Base-by-base conservation (phyloP, 75 land plant genomes). In the Picea sitchensis region DNA sequence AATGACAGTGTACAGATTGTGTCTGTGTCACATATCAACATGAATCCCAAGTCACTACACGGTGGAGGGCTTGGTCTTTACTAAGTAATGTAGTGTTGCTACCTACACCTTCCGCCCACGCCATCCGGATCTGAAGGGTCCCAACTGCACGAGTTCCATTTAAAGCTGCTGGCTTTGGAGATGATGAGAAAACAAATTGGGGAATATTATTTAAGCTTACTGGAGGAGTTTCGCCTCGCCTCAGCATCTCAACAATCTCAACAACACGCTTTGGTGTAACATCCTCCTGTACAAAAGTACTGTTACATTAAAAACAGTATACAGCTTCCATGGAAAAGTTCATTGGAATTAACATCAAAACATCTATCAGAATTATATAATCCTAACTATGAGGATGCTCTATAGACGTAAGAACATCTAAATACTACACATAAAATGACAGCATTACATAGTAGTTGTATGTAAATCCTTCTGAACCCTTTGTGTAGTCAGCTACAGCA, bases 401-500 rank as follows among this genome's bases (percentile, higher is more conserved):
- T 71, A 14, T 47, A 21, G 44, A 71, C 13, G n/a, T 44, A n/a
- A n/a, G 44, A 71, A 71, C 21, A 44, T 44, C 12, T 17, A 79
- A 2, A 36, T 21, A 75, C 20, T 30, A 2, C 51, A 34, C 18
- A 31, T 41, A 14, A 32, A 6, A 69, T 30, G 58, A 34, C n/a
- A 60, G 30, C 77, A 17, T n/a, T 54, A 97, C 99, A 91, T 90
- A 93, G 76, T 97, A 97, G 79, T 97, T 97, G 81, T 97, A 97
- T 59, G 93, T 84, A 77, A 91, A 97, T 74, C 98, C 99, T 82
- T 97, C 98, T 73, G 93, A 90, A 30, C 99, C 99, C 62, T 87
- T 95, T 63, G 95, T 85, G 78, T 97, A 97, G 77, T 97, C 99
- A 41, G 99, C 98, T 12, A 97, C 96, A 79, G 94, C 89, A 36